A percentile compares a stretch with the other conserved stretches of the same genome.
Evolutionary conservation across 1,139 yeast species (phyloP).

Genomic region (Yarrowia galli): DNA sequence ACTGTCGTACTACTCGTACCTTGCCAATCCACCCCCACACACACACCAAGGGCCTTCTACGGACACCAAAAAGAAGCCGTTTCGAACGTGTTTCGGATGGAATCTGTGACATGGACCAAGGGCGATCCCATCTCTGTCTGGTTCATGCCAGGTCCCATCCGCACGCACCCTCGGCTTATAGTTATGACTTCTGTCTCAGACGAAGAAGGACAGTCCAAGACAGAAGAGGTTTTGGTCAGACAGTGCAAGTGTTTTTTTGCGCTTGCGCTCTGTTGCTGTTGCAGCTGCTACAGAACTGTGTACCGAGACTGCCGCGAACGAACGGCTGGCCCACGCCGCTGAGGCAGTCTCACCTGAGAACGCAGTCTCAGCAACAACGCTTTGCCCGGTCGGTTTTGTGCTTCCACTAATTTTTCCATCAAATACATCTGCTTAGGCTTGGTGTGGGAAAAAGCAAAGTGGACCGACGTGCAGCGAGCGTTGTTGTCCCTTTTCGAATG

Average conservation of each 20-base stretch:
- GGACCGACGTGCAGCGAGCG: constrained; percentile 28
- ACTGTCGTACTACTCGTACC: no score
- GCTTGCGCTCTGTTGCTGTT: no score
- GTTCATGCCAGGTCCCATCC: constrained; percentile 28
- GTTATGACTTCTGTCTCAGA: constrained; percentile 19
- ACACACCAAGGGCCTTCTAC: no score
- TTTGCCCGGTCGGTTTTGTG: neutral
- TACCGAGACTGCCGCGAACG: neutral
- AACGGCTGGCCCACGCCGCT: constrained; percentile 8
- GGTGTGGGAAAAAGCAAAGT: constrained; percentile 1
- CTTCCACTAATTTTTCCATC: neutral
- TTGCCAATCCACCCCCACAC: no score
- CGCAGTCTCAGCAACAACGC: neutral
- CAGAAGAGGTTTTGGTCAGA: no score
- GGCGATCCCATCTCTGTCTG: constrained; percentile 31
- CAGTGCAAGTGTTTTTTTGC: no score
- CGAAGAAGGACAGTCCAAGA: constrained; percentile 1
- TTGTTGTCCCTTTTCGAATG: constrained; percentile 29
- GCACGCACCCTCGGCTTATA: constrained; percentile 24
- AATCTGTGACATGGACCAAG: constrained; percentile 33
- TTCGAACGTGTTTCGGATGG: constrained; percentile 34
- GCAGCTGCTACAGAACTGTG: no score
- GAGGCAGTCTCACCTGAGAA: neutral
- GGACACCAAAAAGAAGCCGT: constrained; percentile 11
- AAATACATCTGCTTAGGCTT: neutral